These are phyloP conservation scores for Rhizopogon roseolus DNA, from an alignment of 768 basidiomycete species.

Conservation along the genomic window DNA sequence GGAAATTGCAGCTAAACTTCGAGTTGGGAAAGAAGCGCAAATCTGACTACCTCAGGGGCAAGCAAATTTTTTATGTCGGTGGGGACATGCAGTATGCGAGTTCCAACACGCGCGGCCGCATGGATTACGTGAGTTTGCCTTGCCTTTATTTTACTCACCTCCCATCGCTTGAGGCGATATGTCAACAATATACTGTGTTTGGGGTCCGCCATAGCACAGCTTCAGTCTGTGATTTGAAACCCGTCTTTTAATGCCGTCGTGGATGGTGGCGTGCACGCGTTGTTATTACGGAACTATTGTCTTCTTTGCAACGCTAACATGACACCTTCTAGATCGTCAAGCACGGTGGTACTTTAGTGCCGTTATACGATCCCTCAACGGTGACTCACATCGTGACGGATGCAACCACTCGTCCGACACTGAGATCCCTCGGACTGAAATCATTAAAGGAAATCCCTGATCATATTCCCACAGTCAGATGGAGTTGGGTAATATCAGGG, in stretches of 20 bases:
- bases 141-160: neutral
- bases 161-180: neutral
- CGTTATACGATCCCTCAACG: conserved; percentile 47
- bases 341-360: conserved; percentile 57
- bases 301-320: neutral
- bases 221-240: neutral
- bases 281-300: neutral
- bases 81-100: conserved; percentile 53
- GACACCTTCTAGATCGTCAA: conserved; percentile 45
- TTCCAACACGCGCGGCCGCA: conserved; percentile 45
- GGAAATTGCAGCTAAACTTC: conserved; percentile 34
- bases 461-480: conserved; percentile 60
- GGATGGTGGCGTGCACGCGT: neutral
- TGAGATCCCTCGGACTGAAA: conserved; percentile 44
- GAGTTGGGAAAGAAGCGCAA: conserved; percentile 15
- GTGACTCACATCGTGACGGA: conserved; percentile 72
- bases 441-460: conserved; percentile 52
- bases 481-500: conserved; percentile 54
- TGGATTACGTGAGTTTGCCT: conserved; percentile 54
- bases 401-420: conserved; percentile 17
- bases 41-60: conserved; percentile 42
- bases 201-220: neutral
- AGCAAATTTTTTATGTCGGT: conserved; percentile 53
- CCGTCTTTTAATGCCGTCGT: neutral
- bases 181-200: neutral